Evolutionary conservation across 495 filamentous ascomycete species (phyloP).

Genomic region (Penicillium paradoxum): DNA sequence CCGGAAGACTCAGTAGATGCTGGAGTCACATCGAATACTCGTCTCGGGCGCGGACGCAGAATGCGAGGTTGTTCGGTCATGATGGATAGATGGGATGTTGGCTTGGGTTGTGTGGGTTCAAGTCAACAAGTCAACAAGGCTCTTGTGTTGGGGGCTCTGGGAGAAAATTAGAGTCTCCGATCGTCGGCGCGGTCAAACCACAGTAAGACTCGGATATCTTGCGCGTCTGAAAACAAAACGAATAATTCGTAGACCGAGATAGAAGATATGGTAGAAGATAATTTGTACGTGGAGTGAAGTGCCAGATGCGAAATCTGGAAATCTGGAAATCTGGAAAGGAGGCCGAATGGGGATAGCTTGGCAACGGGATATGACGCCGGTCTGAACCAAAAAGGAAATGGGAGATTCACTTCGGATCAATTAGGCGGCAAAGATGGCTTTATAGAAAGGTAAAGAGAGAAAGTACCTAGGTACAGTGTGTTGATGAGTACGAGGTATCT

Average conservation of each 20-base stretch:
- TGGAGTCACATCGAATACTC: constrained; percentile 62
- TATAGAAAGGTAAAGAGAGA: too few relatives aligned
- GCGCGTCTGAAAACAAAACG: not conserved
- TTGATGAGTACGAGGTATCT: too few relatives aligned
- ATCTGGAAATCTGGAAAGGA: not conserved
- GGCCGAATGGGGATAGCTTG: not conserved
- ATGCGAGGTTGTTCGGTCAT: constrained; percentile 52
- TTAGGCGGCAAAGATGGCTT: not conserved
- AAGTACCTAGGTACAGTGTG: not conserved
- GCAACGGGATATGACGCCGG: constrained; percentile 3
- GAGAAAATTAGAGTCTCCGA: constrained; percentile 8
- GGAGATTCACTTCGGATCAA: constrained; percentile 4
- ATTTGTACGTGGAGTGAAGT: not conserved
- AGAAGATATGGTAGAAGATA: not conserved
- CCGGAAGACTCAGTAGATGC: constrained; percentile 50
- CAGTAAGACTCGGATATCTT: not conserved
- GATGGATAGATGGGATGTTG: constrained; percentile 8
- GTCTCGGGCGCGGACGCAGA: constrained; percentile 67
- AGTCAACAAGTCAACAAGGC: not conserved
- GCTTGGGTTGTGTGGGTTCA: not conserved
- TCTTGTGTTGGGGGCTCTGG: not conserved
- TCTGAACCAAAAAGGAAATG: not conserved
- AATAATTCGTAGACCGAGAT: not conserved
- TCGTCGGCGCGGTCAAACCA: not conserved
- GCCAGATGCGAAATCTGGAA: not conserved